phyloP scores from a whole-genome alignment of 2,329 filamentous ascomycete species.

The Juglanconis sp. region DNA sequence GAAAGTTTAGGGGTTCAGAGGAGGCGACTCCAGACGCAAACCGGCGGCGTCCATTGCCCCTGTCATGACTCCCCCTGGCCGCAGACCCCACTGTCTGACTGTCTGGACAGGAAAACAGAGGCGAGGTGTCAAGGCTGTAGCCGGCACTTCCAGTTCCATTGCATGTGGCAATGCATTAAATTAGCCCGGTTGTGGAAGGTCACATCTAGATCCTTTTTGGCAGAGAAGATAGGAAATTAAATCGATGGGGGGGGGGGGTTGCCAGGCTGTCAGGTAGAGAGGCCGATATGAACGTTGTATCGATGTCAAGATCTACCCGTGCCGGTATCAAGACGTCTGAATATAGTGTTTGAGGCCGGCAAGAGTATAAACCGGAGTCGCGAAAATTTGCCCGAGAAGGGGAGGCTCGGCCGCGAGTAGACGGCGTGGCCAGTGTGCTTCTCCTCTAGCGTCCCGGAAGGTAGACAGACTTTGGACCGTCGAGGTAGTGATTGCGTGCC shows the following conservation, averaged over 20 bases:
- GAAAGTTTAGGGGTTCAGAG: not conserved
- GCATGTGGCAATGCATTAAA: not conserved
- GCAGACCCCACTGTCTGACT: not conserved
- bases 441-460: no score
- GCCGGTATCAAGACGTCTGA: not conserved
- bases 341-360: no score
- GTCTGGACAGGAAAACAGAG: not conserved
- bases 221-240: conserved; percentile 1
- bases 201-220: conserved; percentile 5
- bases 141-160: not conserved
- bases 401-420: no score
- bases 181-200: conserved; percentile 9
- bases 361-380: no score
- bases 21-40: not conserved
- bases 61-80: not conserved
- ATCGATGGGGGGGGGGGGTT: not conserved
- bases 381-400: no score
- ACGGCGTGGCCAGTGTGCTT: no score
- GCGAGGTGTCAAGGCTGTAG: conserved; percentile 2
- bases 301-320: not conserved
- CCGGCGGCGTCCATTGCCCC: not conserved
- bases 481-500: no score
- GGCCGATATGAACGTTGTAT: not conserved
- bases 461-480: no score
- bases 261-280: not conserved